Percentiles rank a stretch among this genome's conserved stretches.
Evolutionary conservation across 2,329 filamentous ascomycete species (phyloP).

Genomic region (Teratosphaeria nubilosa): DNA sequence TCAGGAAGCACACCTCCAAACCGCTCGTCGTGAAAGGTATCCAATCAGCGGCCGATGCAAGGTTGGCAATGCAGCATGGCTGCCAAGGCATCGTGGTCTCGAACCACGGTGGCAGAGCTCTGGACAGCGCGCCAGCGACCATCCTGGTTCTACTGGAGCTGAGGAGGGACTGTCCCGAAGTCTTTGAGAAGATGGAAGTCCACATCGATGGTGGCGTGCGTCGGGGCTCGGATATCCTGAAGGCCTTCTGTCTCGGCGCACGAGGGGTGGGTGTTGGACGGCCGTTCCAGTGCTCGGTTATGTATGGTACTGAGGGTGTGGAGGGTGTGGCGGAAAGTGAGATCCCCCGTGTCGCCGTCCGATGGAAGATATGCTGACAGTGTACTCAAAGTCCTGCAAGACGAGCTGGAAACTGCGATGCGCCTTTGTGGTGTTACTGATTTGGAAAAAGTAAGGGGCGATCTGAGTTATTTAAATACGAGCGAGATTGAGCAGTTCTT

Average conservation of each 20-base stretch:
- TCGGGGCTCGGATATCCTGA: constrained; percentile 56
- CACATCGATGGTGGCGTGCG: constrained; percentile 55
- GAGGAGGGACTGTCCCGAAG: constrained; percentile 48
- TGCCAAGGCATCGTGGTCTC: constrained; percentile 40
- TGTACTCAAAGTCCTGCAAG: constrained; percentile 31
- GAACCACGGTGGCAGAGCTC: constrained; percentile 45
- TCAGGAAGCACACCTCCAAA: constrained; percentile 41
- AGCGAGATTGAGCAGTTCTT: constrained; percentile 43
- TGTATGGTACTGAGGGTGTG: constrained; percentile 47
- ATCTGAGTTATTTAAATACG: constrained; percentile 44
- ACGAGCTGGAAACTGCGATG: constrained; percentile 59
- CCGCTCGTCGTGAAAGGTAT: constrained; percentile 38
- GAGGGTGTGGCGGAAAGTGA: constrained; percentile 46
- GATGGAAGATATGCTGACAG: background rate
- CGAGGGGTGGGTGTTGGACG: constrained; percentile 52
- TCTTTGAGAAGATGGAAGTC: constrained; percentile 53
- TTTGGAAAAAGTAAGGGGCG: constrained; percentile 50
- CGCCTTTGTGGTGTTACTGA: constrained; percentile 54
- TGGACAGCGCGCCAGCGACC: constrained; percentile 42
- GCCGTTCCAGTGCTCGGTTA: constrained; percentile 49
- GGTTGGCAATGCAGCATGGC: constrained; percentile 32
- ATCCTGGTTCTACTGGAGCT: constrained; percentile 53
- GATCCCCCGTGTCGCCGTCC: constrained; percentile 14
- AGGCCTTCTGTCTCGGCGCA: constrained; percentile 55
- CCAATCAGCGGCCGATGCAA: constrained; percentile 32